These are phyloP conservation scores for Purpureocillium takamizusanense DNA, from an alignment of 2,329 filamentous ascomycete genomes.

Conservation along the genomic window DNA sequence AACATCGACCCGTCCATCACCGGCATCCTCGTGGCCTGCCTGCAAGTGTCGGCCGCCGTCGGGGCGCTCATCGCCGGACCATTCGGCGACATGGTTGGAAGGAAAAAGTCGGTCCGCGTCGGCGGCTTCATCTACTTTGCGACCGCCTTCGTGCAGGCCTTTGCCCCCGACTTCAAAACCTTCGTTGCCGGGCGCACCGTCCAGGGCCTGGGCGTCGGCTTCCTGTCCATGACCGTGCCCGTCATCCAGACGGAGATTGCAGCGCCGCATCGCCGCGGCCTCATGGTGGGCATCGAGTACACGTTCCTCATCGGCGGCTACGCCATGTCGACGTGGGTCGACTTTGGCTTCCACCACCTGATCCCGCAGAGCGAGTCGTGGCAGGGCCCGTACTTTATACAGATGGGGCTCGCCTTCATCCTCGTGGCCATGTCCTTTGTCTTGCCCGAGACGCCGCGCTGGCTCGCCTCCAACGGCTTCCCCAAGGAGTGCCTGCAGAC, in stretches of 20 bases:
- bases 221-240: constrained; percentile 9
- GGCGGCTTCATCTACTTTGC: constrained; percentile 9
- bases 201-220: constrained; percentile 8
- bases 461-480: too few species aligned
- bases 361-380: too few species aligned
- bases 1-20: constrained; percentile 7
- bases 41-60: constrained; percentile 7
- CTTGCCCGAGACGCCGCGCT: too few species aligned
- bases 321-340: constrained; percentile 8
- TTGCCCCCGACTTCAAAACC: constrained; percentile 7
- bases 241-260: constrained; percentile 10
- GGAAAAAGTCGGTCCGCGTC: constrained; percentile 7
- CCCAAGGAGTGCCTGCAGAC: too few species aligned
- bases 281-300: constrained; percentile 10
- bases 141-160: constrained; percentile 9
- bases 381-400: too few species aligned
- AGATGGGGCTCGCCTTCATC: too few species aligned
- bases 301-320: constrained; percentile 10
- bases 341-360: constrained; percentile 8
- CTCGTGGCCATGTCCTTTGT: too few species aligned
- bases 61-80: constrained; percentile 5
- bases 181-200: constrained; percentile 6
- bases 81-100: constrained; percentile 8
- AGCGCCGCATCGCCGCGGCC: constrained; percentile 8
- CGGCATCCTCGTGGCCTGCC: constrained; percentile 7